Evolutionary conservation across 2,329 filamentous ascomycete species (phyloP).

Genomic region (Penicillium sp.): DNA sequence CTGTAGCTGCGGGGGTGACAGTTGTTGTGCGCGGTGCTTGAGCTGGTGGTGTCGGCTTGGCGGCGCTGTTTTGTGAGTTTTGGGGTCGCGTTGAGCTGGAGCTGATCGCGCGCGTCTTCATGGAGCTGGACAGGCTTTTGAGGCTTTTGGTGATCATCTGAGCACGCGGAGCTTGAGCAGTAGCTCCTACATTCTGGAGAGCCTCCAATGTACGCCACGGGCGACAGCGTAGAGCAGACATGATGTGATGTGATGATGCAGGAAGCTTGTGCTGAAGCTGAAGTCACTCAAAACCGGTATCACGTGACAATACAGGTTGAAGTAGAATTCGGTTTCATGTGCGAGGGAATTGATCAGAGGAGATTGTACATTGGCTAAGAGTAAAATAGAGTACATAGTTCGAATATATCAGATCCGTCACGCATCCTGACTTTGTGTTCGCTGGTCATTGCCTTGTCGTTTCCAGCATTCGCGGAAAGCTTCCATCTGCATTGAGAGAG

Average conservation of each 20-base stretch:
- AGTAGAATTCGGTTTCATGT: not conserved
- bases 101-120: conserved; percentile 15
- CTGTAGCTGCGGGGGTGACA: conserved; percentile 16
- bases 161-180: conserved; percentile 14
- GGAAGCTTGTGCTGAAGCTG: conserved; percentile 8
- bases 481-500: conserved; percentile 66
- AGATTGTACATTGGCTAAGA: not conserved
- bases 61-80: conserved; percentile 6
- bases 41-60: conserved; percentile 6
- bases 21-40: conserved; percentile 5
- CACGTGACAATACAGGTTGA: conserved; percentile 23
- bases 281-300: conserved; percentile 7
- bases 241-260: conserved; percentile 12
- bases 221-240: conserved; percentile 24
- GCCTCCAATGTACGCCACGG: conserved; percentile 20
- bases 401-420: conserved; percentile 25
- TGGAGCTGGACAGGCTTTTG: conserved; percentile 7
- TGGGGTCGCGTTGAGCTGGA: conserved; percentile 16
- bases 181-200: conserved; percentile 12
- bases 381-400: not conserved
- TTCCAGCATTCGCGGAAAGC: conserved; percentile 90
- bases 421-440: conserved; percentile 73
- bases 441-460: conserved; percentile 76
- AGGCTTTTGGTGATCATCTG: conserved; percentile 3
- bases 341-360: not conserved